Evolutionary conservation across 2,329 filamentous ascomycete species (phyloP), one percentile per base, ranked within the genome.

Genomic region (Raffaelea deltoideospora): DNA sequence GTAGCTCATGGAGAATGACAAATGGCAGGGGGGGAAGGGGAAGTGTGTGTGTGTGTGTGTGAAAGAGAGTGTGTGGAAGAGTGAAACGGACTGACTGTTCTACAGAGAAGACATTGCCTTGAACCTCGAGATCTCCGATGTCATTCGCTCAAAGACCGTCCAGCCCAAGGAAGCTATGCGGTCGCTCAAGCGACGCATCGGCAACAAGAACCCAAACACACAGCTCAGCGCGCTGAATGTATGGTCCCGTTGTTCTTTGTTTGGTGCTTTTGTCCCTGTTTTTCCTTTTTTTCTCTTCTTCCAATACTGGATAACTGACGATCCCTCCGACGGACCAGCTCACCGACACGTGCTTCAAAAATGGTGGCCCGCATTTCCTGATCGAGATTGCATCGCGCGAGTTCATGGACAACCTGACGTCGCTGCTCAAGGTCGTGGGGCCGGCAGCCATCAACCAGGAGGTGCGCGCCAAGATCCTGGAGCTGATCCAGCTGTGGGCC

Each of bases 91-190:
- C 4, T 28, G 4, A 13, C 35, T 30, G 32, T 3, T 24, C 32
- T 39, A 15, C 50, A 92, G 85, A 48, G 87, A 98, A 61, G 88
- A 98, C 53, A 96, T 98, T 56, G 81, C 90, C 29, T 74, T 95
- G 48, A 96, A 96, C 56, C 77, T 98, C 52, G 90, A 98, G 60
- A 96, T 98, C 50, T 95, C 88, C 57, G 90, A 98, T 63, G 68
- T 93, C 49, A 95, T 98, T 58, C 76, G 90, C 50, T 96, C 87
- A 52, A 96, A 96, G 65, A 93, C 86, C 15, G 88, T 98, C 35
- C 86, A 87, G 57, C 88, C 90, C 37, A 95, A 88, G 59, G 90
- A 98, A 60, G 90, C 90, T 43, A 98, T 98, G 90, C 83, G 86
- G 56, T 88, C 85, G 31, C 65, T 98, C 51, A 96, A 95, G 64